Conservation (phyloP, 139 green algal genomes). For the Zygnema cylindricum region DNA sequence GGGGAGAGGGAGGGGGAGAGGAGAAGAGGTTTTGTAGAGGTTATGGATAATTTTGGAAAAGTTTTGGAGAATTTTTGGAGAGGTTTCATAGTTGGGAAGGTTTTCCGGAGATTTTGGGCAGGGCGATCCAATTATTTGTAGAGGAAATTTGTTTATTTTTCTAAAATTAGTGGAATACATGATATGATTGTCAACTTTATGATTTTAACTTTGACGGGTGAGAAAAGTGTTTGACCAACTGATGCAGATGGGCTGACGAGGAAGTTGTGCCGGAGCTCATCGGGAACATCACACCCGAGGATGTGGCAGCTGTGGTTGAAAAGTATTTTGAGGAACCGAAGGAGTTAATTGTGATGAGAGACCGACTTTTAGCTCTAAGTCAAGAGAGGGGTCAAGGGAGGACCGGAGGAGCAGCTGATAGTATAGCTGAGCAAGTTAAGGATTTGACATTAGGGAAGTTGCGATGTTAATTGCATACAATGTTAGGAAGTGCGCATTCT, state of each 20-base stretch:
- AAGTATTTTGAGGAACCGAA: background rate
- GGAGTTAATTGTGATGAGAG: background rate
- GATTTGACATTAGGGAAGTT: background rate
- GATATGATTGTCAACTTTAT: background rate
- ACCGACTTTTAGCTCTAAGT: background rate
- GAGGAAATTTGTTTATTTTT: slow-evolving; percentile 22
- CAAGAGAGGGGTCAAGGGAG: background rate
- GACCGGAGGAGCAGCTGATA: background rate
- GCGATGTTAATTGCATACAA: background rate
- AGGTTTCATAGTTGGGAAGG: no score
- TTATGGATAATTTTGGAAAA: no score
- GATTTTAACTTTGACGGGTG: background rate
- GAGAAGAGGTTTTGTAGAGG: no score
- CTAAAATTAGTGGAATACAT: slow-evolving; percentile 16
- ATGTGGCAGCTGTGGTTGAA: slow-evolving; percentile 45
- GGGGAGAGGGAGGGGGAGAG: no score
- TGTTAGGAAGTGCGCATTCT: no score
- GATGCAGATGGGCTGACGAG: slow-evolving; percentile 57
- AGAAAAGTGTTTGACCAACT: background rate
- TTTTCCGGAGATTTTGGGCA: slow-evolving; percentile 2
- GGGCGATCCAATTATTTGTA: background rate
- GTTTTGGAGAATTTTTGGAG: no score
- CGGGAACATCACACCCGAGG: slow-evolving; percentile 30
- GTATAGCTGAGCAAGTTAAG: background rate
- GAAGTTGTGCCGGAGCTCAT: slow-evolving; percentile 61